Percentiles rank a stretch among this genome's conserved stretches.
These are phyloP conservation scores for Spirogloea muscicola DNA, from an alignment of 139 green algal species.

Conservation along the genomic window DNA sequence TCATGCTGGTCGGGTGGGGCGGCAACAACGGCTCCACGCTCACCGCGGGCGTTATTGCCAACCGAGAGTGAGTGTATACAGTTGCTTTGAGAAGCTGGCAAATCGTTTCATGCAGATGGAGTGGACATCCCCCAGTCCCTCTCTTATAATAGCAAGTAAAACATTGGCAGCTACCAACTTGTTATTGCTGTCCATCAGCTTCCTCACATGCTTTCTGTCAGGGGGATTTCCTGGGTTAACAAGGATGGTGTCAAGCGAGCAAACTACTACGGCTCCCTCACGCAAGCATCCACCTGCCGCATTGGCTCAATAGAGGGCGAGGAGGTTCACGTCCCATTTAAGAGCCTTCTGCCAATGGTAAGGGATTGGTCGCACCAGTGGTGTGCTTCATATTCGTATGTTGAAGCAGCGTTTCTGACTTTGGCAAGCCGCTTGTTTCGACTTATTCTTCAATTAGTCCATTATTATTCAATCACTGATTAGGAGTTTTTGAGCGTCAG, in stretches of 20 bases:
- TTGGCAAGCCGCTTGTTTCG: background rate
- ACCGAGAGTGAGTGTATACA: conserved; percentile 60
- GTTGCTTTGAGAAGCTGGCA: too few species aligned
- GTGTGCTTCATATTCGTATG: conserved; percentile 5
- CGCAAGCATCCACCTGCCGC: conserved; percentile 87
- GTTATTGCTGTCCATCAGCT: too few species aligned
- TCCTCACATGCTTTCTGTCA: conserved; percentile 26
- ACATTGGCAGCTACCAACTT: too few species aligned
- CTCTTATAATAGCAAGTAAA: too few species aligned
- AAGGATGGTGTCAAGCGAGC: conserved; percentile 91
- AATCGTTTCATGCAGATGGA: too few species aligned
- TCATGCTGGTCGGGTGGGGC: conserved; percentile 97
- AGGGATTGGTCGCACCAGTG: background rate
- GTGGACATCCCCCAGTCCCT: too few species aligned
- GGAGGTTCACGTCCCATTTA: conserved; percentile 90
- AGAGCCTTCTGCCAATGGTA: conserved; percentile 57
- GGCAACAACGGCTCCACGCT: conserved; percentile 99
- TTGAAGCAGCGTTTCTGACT: too few species aligned
- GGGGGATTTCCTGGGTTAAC: conserved; percentile 92
- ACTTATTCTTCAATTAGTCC: too few species aligned
- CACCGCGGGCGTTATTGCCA: conserved; percentile 89
- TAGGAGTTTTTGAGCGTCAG: conserved; percentile 15
- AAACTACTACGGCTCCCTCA: conserved; percentile 98
- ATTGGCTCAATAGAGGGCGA: conserved; percentile 92
- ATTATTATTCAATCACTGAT: conserved; percentile 1